phyloP scores from a whole-genome alignment of 1,284 basidiomycete species.

The Tetrapyrgos nigripes region DNA sequence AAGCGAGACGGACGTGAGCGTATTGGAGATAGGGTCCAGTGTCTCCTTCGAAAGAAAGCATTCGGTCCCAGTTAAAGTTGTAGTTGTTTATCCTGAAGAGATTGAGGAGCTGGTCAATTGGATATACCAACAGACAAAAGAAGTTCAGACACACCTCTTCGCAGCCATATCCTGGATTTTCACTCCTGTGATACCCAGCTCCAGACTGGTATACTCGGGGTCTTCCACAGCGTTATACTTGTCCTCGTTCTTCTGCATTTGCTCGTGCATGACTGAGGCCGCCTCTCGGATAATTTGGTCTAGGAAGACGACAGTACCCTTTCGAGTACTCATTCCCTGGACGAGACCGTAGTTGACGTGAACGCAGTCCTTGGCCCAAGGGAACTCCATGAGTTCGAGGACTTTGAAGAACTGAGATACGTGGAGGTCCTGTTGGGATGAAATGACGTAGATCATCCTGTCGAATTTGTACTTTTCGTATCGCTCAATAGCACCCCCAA shows the following conservation, averaged over 20 bases:
- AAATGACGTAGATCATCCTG: constrained; percentile 98
- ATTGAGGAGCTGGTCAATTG: neutral
- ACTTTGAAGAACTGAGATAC: constrained; percentile 96
- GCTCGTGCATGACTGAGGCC: constrained; percentile 91
- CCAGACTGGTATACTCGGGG: constrained; percentile 81
- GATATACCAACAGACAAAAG: neutral
- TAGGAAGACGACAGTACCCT: constrained; percentile 96
- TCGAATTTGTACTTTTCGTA: constrained; percentile 94
- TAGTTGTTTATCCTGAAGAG: constrained; percentile 91
- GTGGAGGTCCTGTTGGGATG: constrained; percentile 95
- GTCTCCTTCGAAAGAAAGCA: constrained; percentile 97
- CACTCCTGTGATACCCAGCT: constrained; percentile 95
- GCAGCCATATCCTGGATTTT: constrained; percentile 99
- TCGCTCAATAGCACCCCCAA: constrained; percentile 93
- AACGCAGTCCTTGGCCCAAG: constrained; percentile 83
- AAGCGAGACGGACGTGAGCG: constrained; percentile 94
- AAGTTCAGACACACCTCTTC: constrained; percentile 68
- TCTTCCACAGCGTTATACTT: constrained; percentile 93
- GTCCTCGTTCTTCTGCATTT: constrained; percentile 94
- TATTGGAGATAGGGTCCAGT: constrained; percentile 97
- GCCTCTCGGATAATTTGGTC: constrained; percentile 96
- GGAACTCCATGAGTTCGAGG: constrained; percentile 88
- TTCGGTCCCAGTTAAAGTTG: constrained; percentile 93
- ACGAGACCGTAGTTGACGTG: constrained; percentile 96
- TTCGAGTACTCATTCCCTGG: constrained; percentile 96